Percentiles rank a stretch among this genome's conserved stretches.
Conservation (phyloP, 257 asterid species). For the Ocimum tenuiflorum region DNA sequence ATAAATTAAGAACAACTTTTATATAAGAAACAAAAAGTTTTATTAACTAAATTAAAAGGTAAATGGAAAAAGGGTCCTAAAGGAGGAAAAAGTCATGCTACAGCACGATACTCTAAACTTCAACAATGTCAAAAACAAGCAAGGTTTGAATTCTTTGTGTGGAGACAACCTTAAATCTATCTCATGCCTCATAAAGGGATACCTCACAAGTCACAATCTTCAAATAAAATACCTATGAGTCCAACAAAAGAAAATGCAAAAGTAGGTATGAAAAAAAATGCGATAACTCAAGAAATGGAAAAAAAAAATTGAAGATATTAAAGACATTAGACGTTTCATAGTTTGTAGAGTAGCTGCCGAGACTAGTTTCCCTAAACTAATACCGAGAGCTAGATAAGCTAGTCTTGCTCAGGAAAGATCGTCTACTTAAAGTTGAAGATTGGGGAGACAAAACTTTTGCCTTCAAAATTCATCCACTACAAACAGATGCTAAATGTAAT, state of each 20-base stretch:
- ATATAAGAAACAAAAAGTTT: neutral
- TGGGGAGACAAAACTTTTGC: neutral
- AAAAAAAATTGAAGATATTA: neutral
- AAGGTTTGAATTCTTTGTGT: neutral
- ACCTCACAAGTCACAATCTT: neutral
- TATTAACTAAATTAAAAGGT: too few relatives aligned
- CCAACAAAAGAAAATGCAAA: neutral
- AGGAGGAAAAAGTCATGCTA: neutral
- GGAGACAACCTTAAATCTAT: neutral
- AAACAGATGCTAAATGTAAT: neutral
- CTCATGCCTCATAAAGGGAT: neutral
- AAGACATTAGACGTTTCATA: slow-evolving; percentile 7
- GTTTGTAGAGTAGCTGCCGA: neutral
- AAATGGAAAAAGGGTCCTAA: neutral
- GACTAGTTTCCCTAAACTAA: neutral
- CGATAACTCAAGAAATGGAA: neutral
- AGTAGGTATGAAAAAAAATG: neutral
- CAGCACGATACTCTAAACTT: neutral
- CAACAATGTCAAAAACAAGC: neutral
- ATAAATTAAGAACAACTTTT: neutral
- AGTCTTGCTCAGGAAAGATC: neutral
- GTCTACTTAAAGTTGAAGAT: neutral
- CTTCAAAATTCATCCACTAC: neutral
- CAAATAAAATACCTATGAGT: neutral
- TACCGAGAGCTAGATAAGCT: neutral